Evolutionary conservation across 202 grass and related monocot species (phyloP).

Genomic region (Sporobolus alterniflorus): DNA sequence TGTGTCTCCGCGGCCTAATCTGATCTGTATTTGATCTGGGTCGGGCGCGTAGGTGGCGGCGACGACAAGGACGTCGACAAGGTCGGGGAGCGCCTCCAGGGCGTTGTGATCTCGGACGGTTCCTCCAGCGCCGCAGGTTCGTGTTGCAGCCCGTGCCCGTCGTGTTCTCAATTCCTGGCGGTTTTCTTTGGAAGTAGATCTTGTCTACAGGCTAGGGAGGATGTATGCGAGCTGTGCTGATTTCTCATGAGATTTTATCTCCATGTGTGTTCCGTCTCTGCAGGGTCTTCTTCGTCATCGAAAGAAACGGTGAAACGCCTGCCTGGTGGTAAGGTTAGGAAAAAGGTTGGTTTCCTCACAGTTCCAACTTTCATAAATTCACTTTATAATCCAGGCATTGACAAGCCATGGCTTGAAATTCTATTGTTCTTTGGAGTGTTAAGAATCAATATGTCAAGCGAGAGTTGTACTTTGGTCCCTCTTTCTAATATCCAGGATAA

Average conservation of each 20-base stretch:
- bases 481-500: not conserved
- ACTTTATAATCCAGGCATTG: not conserved
- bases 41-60: conserved; percentile 36
- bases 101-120: conserved; percentile 72
- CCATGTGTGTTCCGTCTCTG: not conserved
- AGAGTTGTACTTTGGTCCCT: not conserved
- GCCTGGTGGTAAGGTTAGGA: conserved; percentile 97
- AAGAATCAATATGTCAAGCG: not conserved
- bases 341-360: conserved; percentile 65
- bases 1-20: not conserved
- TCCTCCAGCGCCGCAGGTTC: conserved; percentile 52
- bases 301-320: conserved; percentile 91
- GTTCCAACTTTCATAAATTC: not conserved
- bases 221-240: not conserved
- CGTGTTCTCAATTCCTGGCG: not conserved
- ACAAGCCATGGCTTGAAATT: not conserved
- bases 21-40: conserved; percentile 10
- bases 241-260: not conserved
- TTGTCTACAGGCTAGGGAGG: not conserved
- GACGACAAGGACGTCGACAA: conserved; percentile 68
- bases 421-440: not conserved
- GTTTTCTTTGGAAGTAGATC: not conserved
- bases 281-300: conserved; percentile 71
- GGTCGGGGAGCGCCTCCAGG: conserved; percentile 69
- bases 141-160: not conserved